Conservation (phyloP, 2,329 filamentous ascomycete genomes). For the Aspergillus sp. region DNA sequence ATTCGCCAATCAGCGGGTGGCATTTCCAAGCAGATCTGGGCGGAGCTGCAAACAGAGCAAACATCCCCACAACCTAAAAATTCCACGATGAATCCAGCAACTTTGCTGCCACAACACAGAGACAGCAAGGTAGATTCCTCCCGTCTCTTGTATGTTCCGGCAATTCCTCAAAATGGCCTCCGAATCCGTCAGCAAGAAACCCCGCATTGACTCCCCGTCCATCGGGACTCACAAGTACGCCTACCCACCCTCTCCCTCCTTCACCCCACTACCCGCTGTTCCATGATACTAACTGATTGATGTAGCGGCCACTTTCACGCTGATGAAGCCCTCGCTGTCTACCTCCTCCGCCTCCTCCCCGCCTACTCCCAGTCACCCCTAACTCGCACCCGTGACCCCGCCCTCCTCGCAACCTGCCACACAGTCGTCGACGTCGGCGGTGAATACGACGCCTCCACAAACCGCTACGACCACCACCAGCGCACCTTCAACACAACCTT, state of each 20-base stretch:
- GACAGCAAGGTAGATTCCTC: background rate
- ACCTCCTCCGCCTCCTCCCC: slow-evolving; percentile 88
- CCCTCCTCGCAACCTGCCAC: slow-evolving; percentile 76
- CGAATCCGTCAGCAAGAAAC: slow-evolving; percentile 71
- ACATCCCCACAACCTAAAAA: slow-evolving; percentile 14
- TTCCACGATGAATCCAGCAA: slow-evolving; percentile 16
- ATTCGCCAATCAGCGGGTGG: background rate
- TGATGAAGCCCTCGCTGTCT: slow-evolving; percentile 94
- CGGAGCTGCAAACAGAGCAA: background rate
- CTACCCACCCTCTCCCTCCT: background rate
- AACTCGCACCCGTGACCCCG: slow-evolving; percentile 83
- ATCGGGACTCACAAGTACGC: slow-evolving; percentile 86
- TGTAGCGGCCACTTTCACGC: slow-evolving; percentile 92
- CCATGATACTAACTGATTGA: background rate
- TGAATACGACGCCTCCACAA: slow-evolving; percentile 73
- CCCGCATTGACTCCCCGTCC: slow-evolving; percentile 71
- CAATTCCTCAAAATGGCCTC: slow-evolving; percentile 58
- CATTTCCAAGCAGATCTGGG: background rate
- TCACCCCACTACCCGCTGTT: background rate
- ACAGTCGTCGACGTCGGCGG: slow-evolving; percentile 98
- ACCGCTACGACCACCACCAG: slow-evolving; percentile 97
- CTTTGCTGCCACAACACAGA: background rate
- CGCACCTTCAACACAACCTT: slow-evolving; percentile 85
- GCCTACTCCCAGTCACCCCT: slow-evolving; percentile 72
- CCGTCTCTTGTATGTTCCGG: slow-evolving; percentile 36